phyloP scores from a whole-genome alignment of 2,329 filamentous ascomycete species.

The Phaeosphaeriaceae sp. region DNA sequence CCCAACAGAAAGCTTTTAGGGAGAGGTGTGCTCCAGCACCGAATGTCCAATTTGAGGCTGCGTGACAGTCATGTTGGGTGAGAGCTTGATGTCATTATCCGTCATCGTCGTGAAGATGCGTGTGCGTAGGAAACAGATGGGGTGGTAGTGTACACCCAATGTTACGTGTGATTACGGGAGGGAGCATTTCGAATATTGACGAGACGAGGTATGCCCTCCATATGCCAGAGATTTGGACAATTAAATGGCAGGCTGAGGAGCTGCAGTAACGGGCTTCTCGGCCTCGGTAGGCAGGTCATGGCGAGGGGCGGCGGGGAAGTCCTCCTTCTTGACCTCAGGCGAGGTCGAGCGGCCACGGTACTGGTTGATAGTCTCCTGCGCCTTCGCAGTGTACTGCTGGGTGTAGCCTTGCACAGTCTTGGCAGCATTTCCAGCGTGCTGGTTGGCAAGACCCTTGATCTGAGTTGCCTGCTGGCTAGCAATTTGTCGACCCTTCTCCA shows the following conservation, averaged over 20 bases:
- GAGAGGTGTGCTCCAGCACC: conserved; percentile 31
- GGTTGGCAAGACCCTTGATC: conserved; percentile 65
- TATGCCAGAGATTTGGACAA: not conserved
- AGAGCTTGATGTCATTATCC: conserved; percentile 28
- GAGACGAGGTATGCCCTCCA: not conserved
- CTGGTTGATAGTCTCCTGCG: conserved; percentile 58
- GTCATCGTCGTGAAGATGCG: conserved; percentile 29
- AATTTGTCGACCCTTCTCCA: conserved; percentile 61
- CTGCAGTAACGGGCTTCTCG: conserved; percentile 19
- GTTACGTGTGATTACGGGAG: not conserved
- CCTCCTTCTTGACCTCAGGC: conserved; percentile 44
- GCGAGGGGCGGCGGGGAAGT: conserved; percentile 23
- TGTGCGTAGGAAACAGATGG: conserved; percentile 5
- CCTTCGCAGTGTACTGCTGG: conserved; percentile 66
- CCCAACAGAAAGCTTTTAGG: conserved; percentile 33
- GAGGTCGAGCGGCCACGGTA: conserved; percentile 48
- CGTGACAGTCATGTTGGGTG: conserved; percentile 25
- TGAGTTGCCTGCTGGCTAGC: conserved; percentile 66
- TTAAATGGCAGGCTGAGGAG: conserved; percentile 39
- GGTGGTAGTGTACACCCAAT: not conserved
- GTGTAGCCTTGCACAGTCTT: conserved; percentile 66
- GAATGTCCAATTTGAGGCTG: conserved; percentile 38
- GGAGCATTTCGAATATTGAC: not conserved
- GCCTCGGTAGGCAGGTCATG: conserved; percentile 18
- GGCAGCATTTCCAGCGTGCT: conserved; percentile 65